Evolutionary conservation across 2,329 filamentous ascomycete genomes (phyloP), one percentile per base, ranked within the genome.

Genomic region (Aureobasidium subglaciale): DNA sequence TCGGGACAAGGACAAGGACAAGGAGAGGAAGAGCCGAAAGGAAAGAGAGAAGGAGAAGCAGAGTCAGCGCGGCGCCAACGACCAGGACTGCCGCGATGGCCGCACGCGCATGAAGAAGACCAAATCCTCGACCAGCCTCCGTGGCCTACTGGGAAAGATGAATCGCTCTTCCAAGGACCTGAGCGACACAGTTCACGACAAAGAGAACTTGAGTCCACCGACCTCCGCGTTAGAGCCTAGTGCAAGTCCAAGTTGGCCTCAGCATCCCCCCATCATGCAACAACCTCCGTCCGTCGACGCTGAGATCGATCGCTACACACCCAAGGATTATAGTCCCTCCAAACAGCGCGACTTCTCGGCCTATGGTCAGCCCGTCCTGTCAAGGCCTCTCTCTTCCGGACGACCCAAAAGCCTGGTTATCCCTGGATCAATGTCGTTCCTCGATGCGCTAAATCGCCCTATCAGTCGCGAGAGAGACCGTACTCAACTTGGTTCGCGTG

Each of bases 41-140:
- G 73, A 73, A 46, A 77, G 72, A 59, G 71, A 75, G 16, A 55
- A 49, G 25, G 54, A 56, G 52, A 79, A 74, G 56, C 75, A 77
- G 42, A 56, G 41, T n/a, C 42, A 56, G 32, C 32, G 42, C 16
- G 32, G 8, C 24, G 24, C 37, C 11, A 35, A 20, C 27, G 48
- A 41, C 22, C 18, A 18, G n/a, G 45, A 50, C 27, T 55, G 34
- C 27, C 32, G 49, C 25, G 54, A 59, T 24, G 56, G 32, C n/a
- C 48, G 48, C 11, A 29, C 37, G 5, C 37, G 48, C 48, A 50
- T 53, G 4, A 83, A 82, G 69, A 95, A 92, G 75, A 81, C 81
- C 34, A 95, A 92, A 70, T 95, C 91, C 0, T 81, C 87, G 3
- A 87, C 87, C 29, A 95, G 90, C 67, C 77, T 97, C n/a, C 83